Conservation (phyloP, 1,284 basidiomycete genomes). For the Ganoderma multipileum region DNA sequence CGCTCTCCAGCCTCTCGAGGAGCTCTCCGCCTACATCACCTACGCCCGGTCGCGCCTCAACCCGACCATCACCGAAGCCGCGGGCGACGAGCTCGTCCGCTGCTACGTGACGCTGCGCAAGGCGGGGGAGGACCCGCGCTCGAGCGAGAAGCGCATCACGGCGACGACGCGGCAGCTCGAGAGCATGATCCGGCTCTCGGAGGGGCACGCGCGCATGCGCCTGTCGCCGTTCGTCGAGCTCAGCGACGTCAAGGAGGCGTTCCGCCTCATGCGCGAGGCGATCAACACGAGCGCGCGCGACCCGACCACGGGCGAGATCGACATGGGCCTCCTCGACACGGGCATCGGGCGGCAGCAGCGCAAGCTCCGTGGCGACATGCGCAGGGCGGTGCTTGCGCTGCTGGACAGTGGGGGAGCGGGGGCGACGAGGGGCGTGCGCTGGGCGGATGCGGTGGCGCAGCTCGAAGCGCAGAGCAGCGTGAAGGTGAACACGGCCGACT, state of each 20-base stretch:
- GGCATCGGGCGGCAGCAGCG: constrained; percentile 89
- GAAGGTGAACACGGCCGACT: constrained; percentile 78
- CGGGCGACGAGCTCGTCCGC: constrained; percentile 83
- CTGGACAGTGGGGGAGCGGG: constrained; percentile 64
- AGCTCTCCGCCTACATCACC: constrained; percentile 94
- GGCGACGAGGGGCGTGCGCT: constrained; percentile 72
- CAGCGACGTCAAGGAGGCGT: constrained; percentile 90
- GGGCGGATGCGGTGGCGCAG: constrained; percentile 78
- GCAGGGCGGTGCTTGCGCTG: constrained; percentile 76
- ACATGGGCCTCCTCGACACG: constrained; percentile 95
- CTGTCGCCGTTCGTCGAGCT: constrained; percentile 87
- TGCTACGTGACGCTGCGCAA: constrained; percentile 96
- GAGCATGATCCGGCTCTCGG: constrained; percentile 96
- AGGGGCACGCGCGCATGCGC: constrained; percentile 96
- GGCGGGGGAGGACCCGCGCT: constrained; percentile 88
- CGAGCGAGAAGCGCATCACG: constrained; percentile 93
- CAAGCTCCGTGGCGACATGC: constrained; percentile 84
- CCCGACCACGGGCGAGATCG: constrained; percentile 94
- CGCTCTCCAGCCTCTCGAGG: constrained; percentile 76
- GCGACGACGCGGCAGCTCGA: constrained; percentile 98
- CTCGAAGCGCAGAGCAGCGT: constrained; percentile 85
- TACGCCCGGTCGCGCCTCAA: constrained; percentile 91
- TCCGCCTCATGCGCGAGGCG: constrained; percentile 93
- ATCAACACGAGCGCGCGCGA: constrained; percentile 95
- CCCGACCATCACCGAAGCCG: constrained; percentile 89